phyloP scores from a whole-genome alignment of 2,329 filamentous ascomycete species.

The Rugonectria rugulosa region DNA sequence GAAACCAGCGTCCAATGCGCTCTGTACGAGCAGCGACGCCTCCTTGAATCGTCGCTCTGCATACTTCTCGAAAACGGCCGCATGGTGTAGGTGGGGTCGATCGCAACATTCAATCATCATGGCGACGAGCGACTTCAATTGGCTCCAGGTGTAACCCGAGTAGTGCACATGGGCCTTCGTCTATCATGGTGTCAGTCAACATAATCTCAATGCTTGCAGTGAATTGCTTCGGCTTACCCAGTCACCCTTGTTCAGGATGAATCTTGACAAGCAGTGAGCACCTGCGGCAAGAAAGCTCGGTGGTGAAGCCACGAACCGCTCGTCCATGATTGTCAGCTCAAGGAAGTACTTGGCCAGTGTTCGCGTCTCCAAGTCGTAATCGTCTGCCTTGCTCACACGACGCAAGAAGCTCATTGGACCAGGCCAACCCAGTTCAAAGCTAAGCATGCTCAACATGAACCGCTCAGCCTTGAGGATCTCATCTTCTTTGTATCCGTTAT shows the following conservation, averaged over 20 bases:
- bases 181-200: conserved; percentile 57
- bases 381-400: conserved; percentile 96
- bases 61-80: conserved; percentile 92
- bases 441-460: conserved; percentile 97
- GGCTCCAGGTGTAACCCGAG: conserved; percentile 88
- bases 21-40: conserved; percentile 80
- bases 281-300: conserved; percentile 92
- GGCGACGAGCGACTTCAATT: conserved; percentile 78
- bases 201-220: neutral
- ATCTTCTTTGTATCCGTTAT: conserved; percentile 85
- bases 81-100: conserved; percentile 80
- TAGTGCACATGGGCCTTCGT: conserved; percentile 87
- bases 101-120: conserved; percentile 90
- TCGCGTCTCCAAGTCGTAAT: conserved; percentile 94
- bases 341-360: conserved; percentile 98
- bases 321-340: conserved; percentile 96
- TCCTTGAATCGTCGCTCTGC: conserved; percentile 86
- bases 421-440: conserved; percentile 97
- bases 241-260: conserved; percentile 88
- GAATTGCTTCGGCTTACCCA: conserved; percentile 72
- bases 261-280: conserved; percentile 87
- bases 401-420: conserved; percentile 98
- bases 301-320: conserved; percentile 90
- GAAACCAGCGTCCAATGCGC: conserved; percentile 71
- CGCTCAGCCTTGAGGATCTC: conserved; percentile 97